Evolutionary conservation across 2,329 filamentous ascomycete species (phyloP), one percentile per base, ranked within the genome.

Genomic region (Clonostachys chloroleuca): DNA sequence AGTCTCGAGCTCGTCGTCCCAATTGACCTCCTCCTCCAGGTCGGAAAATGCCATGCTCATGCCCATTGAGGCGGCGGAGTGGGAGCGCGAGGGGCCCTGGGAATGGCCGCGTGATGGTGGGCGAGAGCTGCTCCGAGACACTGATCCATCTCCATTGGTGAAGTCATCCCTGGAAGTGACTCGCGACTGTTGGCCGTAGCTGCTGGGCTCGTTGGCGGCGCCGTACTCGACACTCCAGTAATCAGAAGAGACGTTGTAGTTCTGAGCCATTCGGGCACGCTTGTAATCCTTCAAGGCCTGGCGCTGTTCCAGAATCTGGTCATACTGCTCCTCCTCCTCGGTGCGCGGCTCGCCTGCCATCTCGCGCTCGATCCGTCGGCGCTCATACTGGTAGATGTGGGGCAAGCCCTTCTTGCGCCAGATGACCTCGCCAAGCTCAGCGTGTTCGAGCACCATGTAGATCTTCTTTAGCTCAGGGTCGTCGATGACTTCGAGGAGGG

Each of bases 401-500:
- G 86, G 87, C 7, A 91, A 75, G 6, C 90, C 92, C 68, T 92
- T 90, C 63, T 87, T 92, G 47, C 94, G 83, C 94, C 94, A 99
- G 43, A 90, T 80, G 48, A 99, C 89, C 68, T 99, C 94, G 45
- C 94, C 92, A 39, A 92, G 80, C 63, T 96, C 90, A 48, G 96
- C 92, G 66, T 92, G 92, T 66, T 99, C 94, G 40, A 99, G 78
- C 17, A 97, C 89, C 70, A 99, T 92, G 70, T 99, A 99, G 52
- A 99, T 96, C 70, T 99, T 99, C 71, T 95, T 94, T 49, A 91
- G 83, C 59, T 91, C 89, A 2, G 92, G 92, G 63, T 99, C 94
- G 63, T 99, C 94, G 58, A 99, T 97, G 59, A 99, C 92, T 69
- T 99, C 94, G 53, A 97, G 80, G 37, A 99, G 75, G 57, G 89